Base-by-base conservation (phyloP, 1,284 basidiomycete species). In the Amylostereum areolatum region DNA sequence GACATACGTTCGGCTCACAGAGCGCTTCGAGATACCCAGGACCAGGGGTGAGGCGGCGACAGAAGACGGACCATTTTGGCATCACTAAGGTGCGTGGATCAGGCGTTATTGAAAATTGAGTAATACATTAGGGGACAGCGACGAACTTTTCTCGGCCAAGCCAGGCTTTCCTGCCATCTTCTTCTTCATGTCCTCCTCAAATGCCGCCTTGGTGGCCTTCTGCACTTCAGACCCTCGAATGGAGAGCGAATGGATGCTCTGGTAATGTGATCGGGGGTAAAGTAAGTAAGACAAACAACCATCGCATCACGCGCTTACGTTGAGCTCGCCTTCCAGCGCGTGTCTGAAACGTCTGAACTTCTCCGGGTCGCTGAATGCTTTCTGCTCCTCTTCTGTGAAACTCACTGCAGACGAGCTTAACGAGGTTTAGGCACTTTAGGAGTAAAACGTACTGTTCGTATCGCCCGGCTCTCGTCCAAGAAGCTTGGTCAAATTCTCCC, bases 21-120 rank as follows among this genome's bases (percentile, higher is more conserved):
- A 85, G 61, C 0, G 83, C 77, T 57, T 83, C 80, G 29, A 85
- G 68, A 59, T 82, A 85, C 2, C 82, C 80, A 31, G 80, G 80
- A 0, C 81, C 83, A 3, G 82, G 81, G 0, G 82, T 85, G 37
- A 83, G 62, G 36, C 83, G 69, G 33, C 79, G 70, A n/a, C n/a
- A n/a, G n/a, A n/a, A n/a, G n/a, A n/a, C n/a, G n/a, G n/a, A n/a
- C n/a, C n/a, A n/a, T n/a, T n/a, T n/a, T n/a, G n/a, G n/a, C n/a
- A n/a, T n/a, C n/a, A n/a, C n/a, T n/a, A 28, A 5, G n/a, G 7
- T 12, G 41, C 6, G 4, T 4, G 6, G 6, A 27, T 6, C n/a
- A n/a, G n/a, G 25, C 25, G 30, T 41, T 9, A 41, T 11, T 41
- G 12, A 5, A 43, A 43, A 4, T 24, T 25, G 25, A 28, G 6